These are phyloP conservation scores for Thamnidium elegans DNA, from an alignment of 192 early-diverging fungal genomes.

Conservation along the genomic window DNA sequence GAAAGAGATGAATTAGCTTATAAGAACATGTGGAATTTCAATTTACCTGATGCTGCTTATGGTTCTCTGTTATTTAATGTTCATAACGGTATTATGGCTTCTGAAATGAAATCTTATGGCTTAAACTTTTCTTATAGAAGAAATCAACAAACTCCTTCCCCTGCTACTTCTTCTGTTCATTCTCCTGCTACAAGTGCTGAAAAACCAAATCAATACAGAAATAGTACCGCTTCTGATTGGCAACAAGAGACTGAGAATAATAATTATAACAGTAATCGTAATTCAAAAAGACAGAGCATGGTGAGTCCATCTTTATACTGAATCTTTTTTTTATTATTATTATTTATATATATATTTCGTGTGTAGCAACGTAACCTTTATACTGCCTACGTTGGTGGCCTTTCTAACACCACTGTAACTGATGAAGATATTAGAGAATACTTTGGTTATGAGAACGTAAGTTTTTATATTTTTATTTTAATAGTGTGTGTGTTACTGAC, in stretches of 20 bases:
- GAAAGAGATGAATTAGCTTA: constrained; percentile 52
- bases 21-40: constrained; percentile 67
- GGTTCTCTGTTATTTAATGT: constrained; percentile 52
- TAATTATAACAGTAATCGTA: constrained; percentile 5
- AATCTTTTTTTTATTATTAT: too few species aligned
- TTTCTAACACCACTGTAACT: constrained; percentile 27
- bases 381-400: constrained; percentile 34
- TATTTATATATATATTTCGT: neutral
- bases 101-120: constrained; percentile 57
- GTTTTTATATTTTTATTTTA: neutral
- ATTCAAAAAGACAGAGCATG: constrained; percentile 16
- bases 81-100: constrained; percentile 47
- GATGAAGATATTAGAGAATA: constrained; percentile 36
- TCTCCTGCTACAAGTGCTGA: constrained; percentile 13
- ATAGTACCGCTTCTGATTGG: constrained; percentile 8
- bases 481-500: neutral
- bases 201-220: constrained; percentile 25
- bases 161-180: neutral
- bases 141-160: constrained; percentile 22
- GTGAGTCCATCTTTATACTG: neutral
- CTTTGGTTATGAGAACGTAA: constrained; percentile 38
- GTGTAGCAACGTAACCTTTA: constrained; percentile 22
- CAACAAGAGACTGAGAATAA: neutral
- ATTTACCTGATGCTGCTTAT: constrained; percentile 55
- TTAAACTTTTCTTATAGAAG: constrained; percentile 60